phyloP scores from a whole-genome alignment of 2,329 filamentous ascomycete genomes.

The Colletotrichum gloeosporioides region DNA sequence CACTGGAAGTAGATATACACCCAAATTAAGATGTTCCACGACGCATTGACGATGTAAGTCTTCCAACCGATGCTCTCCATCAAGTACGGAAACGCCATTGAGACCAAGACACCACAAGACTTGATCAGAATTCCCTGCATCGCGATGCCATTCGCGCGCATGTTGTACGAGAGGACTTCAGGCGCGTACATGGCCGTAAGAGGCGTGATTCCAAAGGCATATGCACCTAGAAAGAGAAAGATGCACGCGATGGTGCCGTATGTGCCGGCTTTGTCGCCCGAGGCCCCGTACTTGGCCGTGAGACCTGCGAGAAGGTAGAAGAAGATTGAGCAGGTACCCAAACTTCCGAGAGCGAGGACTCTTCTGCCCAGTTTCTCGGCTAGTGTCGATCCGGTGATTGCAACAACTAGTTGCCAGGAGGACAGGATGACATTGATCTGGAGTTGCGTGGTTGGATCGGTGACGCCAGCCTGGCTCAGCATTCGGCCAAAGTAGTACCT shows the following conservation, averaged over 20 bases:
- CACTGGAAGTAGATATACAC: slow-evolving; percentile 27
- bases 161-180: slow-evolving; percentile 20
- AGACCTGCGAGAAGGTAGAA: background rate
- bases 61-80: slow-evolving; percentile 23
- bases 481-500: slow-evolving; percentile 15
- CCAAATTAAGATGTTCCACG: slow-evolving; percentile 18
- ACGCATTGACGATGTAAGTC: slow-evolving; percentile 23
- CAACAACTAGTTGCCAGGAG: slow-evolving; percentile 24
- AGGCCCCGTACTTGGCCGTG: background rate
- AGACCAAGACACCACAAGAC: slow-evolving; percentile 8
- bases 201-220: slow-evolving; percentile 15
- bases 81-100: slow-evolving; percentile 14
- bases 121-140: slow-evolving; percentile 15
- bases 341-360: background rate
- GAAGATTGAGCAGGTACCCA: background rate
- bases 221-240: slow-evolving; percentile 14
- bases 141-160: slow-evolving; percentile 22
- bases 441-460: slow-evolving; percentile 19
- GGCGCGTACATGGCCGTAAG: slow-evolving; percentile 17
- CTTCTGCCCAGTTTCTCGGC: slow-evolving; percentile 9
- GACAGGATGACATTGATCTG: slow-evolving; percentile 25
- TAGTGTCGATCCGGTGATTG: background rate
- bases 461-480: slow-evolving; percentile 1
- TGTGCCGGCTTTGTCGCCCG: slow-evolving; percentile 10
- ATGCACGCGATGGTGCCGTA: slow-evolving; percentile 22